phyloP scores from a whole-genome alignment of 805 yeast species.

The Lipomyces orientalis region DNA sequence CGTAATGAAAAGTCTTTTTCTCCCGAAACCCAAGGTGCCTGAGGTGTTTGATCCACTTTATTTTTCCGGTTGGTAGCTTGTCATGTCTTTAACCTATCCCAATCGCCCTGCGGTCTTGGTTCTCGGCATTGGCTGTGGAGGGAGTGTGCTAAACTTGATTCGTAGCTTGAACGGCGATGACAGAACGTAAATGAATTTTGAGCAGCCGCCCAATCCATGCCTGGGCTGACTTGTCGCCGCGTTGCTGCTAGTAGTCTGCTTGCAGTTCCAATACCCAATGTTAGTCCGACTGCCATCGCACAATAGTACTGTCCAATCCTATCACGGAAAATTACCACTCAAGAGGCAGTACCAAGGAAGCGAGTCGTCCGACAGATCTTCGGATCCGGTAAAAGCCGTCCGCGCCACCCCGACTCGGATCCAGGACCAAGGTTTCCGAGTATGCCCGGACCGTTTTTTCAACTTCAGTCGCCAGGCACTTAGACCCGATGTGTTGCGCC shows the following conservation, averaged over 20 bases:
- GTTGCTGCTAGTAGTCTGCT: neutral
- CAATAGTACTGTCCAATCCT: neutral
- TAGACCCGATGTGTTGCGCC: neutral
- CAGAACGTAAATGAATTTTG: no score
- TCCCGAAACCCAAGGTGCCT: neutral
- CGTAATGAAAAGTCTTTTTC: no score
- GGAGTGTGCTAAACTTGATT: neutral
- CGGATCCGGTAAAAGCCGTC: neutral
- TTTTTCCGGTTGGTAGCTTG: neutral
- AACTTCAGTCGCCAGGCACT: no score
- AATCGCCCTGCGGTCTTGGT: neutral
- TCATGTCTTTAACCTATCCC: neutral
- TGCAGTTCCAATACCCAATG: neutral
- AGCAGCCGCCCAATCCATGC: no score
- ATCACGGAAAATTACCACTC: neutral
- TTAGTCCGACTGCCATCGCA: neutral
- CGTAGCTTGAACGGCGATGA: neutral
- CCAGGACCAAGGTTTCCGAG: constrained; percentile 1
- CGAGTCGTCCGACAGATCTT: neutral
- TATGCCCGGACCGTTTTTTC: neutral
- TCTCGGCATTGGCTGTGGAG: neutral
- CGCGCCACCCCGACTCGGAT: neutral
- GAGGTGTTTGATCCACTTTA: no score
- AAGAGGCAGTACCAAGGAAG: neutral
- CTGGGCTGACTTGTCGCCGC: no score